Evolutionary conservation across 2,329 filamentous ascomycete species (phyloP).

Genomic region (Aureobasidium zeae): DNA sequence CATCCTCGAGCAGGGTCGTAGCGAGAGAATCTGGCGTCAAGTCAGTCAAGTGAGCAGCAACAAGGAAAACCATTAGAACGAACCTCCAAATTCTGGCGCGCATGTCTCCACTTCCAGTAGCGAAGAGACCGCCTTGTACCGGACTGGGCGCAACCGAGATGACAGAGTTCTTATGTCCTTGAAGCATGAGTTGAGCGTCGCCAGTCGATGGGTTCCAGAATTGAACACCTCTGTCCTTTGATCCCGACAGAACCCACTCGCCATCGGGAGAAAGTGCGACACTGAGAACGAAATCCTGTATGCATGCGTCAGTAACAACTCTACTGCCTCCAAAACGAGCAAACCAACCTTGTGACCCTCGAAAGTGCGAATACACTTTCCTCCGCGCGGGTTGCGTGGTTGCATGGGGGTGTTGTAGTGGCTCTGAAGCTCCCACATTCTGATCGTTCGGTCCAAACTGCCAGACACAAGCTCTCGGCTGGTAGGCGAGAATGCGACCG

Average conservation of each 20-base stretch:
- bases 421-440: conserved; percentile 90
- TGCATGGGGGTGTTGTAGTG: conserved; percentile 42
- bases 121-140: conserved; percentile 68
- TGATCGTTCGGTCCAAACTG: conserved; percentile 95
- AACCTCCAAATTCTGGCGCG: conserved; percentile 93
- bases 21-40: neutral
- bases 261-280: conserved; percentile 92
- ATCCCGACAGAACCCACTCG: conserved; percentile 92
- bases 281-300: conserved; percentile 85
- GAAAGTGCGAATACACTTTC: conserved; percentile 92
- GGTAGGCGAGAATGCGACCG: conserved; percentile 88
- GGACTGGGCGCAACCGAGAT: conserved; percentile 96
- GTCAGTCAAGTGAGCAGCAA: neutral
- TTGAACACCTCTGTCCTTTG: conserved; percentile 93
- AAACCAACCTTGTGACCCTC: conserved; percentile 79
- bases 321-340: neutral
- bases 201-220: conserved; percentile 97
- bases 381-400: conserved; percentile 54
- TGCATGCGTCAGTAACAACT: neutral
- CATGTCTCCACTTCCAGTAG: conserved; percentile 95
- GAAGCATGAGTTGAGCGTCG: conserved; percentile 92
- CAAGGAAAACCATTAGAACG: neutral
- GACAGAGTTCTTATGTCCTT: conserved; percentile 97
- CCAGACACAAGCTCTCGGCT: conserved; percentile 90
- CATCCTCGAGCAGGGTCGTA: conserved; percentile 5